A percentile compares a stretch with the other conserved stretches of the same genome.
phyloP scores from a whole-genome alignment of 192 early-diverging fungal genomes.

The Entrophospora sp. region DNA sequence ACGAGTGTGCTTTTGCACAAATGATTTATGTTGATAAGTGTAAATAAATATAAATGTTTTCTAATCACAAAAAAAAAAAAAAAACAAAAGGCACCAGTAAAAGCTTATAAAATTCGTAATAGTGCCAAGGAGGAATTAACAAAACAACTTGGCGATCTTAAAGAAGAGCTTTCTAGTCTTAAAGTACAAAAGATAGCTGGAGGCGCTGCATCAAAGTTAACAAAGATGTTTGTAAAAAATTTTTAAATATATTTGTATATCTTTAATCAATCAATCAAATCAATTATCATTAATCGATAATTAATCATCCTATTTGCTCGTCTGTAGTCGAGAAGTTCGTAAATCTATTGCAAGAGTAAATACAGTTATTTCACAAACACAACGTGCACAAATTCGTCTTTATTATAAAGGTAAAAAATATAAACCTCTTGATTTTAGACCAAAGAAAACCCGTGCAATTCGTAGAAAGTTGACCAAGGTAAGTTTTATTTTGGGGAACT shows the following conservation, averaged over 20 bases:
- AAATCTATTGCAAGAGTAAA: constrained; percentile 91
- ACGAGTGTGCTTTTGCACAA: too few relatives aligned
- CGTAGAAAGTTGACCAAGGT: constrained; percentile 82
- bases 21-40: too few relatives aligned
- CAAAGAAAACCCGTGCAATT: constrained; percentile 98
- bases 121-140: constrained; percentile 90
- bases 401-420: constrained; percentile 96
- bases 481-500: neutral
- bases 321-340: constrained; percentile 66
- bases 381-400: constrained; percentile 78
- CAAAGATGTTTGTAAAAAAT: constrained; percentile 61
- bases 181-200: constrained; percentile 91
- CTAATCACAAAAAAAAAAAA: too few relatives aligned
- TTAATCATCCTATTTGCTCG: neutral
- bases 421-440: constrained; percentile 90
- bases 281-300: too few relatives aligned
- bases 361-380: constrained; percentile 92
- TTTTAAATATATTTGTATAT: neutral
- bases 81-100: constrained; percentile 62
- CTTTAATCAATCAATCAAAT: neutral
- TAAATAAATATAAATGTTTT: too few relatives aligned
- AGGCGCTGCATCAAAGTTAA: constrained; percentile 67
- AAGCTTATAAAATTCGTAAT: constrained; percentile 87
- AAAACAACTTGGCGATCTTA: constrained; percentile 88
- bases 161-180: constrained; percentile 87